Evolutionary conservation across 2,329 filamentous ascomycete species (phyloP).

Genomic region (Harringtonia lauricola): DNA sequence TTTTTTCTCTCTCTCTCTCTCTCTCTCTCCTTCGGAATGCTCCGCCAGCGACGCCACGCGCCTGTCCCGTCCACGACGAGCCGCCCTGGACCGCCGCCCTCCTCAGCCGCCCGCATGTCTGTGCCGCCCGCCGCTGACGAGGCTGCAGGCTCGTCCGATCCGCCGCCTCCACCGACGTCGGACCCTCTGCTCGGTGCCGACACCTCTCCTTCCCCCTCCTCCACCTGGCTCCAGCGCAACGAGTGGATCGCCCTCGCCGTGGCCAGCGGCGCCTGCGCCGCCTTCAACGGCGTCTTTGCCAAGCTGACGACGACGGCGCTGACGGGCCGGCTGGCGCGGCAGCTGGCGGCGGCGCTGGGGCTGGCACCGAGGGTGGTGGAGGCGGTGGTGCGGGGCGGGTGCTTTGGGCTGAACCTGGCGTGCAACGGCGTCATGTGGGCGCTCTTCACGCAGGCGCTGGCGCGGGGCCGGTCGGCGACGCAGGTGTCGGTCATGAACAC

Average conservation of each 20-base stretch:
- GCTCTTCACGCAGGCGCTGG: slow-evolving; percentile 69
- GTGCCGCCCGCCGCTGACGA: too few species aligned
- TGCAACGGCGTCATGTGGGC: slow-evolving; percentile 81
- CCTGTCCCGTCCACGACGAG: background rate
- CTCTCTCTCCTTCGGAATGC: background rate
- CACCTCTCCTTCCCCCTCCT: background rate
- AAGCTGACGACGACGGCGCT: slow-evolving; percentile 59
- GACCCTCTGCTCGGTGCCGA: too few species aligned
- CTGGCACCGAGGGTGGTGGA: slow-evolving; percentile 29
- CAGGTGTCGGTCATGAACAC: slow-evolving; percentile 77
- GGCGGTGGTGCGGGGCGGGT: slow-evolving; percentile 37
- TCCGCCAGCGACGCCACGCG: background rate
- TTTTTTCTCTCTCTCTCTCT: background rate
- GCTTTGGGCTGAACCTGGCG: slow-evolving; percentile 63
- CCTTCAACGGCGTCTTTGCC: slow-evolving; percentile 73
- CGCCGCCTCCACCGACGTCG: too few species aligned
- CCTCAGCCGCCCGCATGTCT: too few species aligned
- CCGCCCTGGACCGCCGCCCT: too few species aligned
- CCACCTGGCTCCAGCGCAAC: slow-evolving; percentile 18
- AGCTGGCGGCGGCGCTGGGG: slow-evolving; percentile 31
- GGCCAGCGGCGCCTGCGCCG: slow-evolving; percentile 65
- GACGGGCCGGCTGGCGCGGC: slow-evolving; percentile 35
- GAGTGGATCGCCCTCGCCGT: slow-evolving; percentile 61
- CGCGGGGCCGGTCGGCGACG: slow-evolving; percentile 61
- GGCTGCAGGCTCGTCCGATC: too few species aligned